These are phyloP conservation scores for Filobasidium floriforme DNA, from an alignment of 768 basidiomycete genomes.

Conservation along the genomic window DNA sequence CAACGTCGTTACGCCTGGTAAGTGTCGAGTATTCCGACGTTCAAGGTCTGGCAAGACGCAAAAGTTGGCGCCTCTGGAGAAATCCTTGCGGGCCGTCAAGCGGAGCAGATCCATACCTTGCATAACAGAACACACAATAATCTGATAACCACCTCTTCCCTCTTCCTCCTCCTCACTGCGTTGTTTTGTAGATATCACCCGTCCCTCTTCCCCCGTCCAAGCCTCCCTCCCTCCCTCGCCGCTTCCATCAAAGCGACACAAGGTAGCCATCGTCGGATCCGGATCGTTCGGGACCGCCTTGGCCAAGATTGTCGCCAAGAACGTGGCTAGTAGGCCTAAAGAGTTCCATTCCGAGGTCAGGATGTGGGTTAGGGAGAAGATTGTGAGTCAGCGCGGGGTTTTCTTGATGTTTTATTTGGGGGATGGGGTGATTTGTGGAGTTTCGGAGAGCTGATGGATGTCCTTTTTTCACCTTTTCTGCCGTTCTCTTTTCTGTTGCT, in stretches of 20 bases:
- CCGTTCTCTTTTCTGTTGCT: neutral
- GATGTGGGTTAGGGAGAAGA: conserved; percentile 51
- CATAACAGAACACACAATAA: too few relatives aligned
- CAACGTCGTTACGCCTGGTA: conserved; percentile 8
- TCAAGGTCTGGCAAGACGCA: too few relatives aligned
- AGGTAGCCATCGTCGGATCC: conserved; percentile 44
- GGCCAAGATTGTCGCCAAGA: conserved; percentile 46
- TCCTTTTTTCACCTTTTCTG: neutral
- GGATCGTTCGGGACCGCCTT: conserved; percentile 47
- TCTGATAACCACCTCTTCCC: too few relatives aligned
- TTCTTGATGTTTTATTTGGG: neutral
- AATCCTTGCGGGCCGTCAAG: too few relatives aligned
- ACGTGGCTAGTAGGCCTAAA: conserved; percentile 38
- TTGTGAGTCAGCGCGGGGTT: conserved; percentile 32
- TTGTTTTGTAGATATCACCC: conserved; percentile 34
- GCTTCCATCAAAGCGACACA: conserved; percentile 39
- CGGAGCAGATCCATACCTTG: too few relatives aligned
- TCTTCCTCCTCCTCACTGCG: neutral
- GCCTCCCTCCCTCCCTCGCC: conserved; percentile 38
- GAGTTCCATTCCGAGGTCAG: conserved; percentile 47
- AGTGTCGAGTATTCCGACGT: too few relatives aligned
- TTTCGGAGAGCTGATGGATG: neutral
- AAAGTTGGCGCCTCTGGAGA: too few relatives aligned
- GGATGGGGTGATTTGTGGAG: neutral
- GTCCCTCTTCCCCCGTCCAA: conserved; percentile 41